phyloP scores from a whole-genome alignment of 768 basidiomycete genomes.

The Fomitopsis pulvina region DNA sequence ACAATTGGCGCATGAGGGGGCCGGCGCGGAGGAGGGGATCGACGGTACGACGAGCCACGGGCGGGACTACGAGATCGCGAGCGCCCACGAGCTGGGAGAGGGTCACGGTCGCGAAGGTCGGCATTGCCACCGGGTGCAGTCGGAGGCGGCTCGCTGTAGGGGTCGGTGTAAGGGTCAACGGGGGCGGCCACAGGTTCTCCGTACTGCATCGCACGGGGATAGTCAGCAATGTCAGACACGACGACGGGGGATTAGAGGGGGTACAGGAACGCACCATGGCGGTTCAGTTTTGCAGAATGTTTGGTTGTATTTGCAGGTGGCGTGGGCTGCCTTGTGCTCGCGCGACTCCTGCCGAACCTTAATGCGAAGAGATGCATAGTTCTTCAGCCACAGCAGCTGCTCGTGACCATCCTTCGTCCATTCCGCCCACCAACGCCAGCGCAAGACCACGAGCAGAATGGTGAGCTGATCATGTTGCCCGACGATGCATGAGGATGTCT shows the following conservation, averaged over 20 bases:
- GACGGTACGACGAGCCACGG: slow-evolving; percentile 42
- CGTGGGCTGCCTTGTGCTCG: slow-evolving; percentile 9
- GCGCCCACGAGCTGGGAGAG: slow-evolving; percentile 52
- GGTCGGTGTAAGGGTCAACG: slow-evolving; percentile 79
- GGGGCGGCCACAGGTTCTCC: slow-evolving; percentile 50
- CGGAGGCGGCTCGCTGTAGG: slow-evolving; percentile 56
- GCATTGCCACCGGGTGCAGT: slow-evolving; percentile 32
- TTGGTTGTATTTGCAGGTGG: slow-evolving; percentile 23
- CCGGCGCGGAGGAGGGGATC: slow-evolving; percentile 50
- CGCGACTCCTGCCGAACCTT: slow-evolving; percentile 28
- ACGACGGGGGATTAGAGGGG: slow-evolving; percentile 12
- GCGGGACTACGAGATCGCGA: slow-evolving; percentile 67
- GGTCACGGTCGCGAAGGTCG: slow-evolving; percentile 48
- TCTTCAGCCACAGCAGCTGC: slow-evolving; percentile 45
- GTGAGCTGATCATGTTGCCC: slow-evolving; percentile 53
- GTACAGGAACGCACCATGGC: slow-evolving; percentile 58
- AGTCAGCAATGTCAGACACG: slow-evolving; percentile 1
- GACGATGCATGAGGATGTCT: slow-evolving; percentile 1
- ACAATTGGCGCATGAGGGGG: slow-evolving; percentile 72
- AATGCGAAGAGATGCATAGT: slow-evolving; percentile 52
- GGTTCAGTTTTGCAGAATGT: slow-evolving; percentile 27
- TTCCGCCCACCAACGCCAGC: slow-evolving; percentile 41
- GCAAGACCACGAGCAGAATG: slow-evolving; percentile 65
- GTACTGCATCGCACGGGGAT: slow-evolving; percentile 41
- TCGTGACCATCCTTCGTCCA: slow-evolving; percentile 26